Evolutionary conservation across 495 filamentous ascomycete species (phyloP).

Genomic region (Penicillium tannophilum): DNA sequence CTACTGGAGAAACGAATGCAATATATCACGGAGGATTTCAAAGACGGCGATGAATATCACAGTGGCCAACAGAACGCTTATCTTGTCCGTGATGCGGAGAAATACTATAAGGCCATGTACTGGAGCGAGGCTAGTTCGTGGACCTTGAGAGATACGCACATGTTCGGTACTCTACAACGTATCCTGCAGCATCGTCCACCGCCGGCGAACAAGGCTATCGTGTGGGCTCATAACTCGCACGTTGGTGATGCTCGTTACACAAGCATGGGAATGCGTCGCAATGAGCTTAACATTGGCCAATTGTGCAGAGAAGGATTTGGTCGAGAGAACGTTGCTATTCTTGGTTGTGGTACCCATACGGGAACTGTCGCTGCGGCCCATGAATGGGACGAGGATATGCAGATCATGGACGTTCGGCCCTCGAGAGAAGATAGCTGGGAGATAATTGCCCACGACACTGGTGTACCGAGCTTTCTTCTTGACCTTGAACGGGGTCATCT

Average conservation of each 20-base stretch:
- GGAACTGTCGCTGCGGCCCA: constrained; percentile 60
- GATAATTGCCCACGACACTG: constrained; percentile 45
- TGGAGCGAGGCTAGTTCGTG: constrained; percentile 57
- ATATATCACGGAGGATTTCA: constrained; percentile 29
- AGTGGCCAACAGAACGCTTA: constrained; percentile 58
- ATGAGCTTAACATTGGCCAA: constrained; percentile 59
- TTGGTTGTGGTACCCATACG: constrained; percentile 55
- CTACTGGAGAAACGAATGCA: constrained; percentile 49
- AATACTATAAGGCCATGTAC: constrained; percentile 62
- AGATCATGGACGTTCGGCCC: constrained; percentile 51
- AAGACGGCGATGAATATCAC: constrained; percentile 55
- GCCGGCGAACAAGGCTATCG: constrained; percentile 49
- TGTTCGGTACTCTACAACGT: constrained; percentile 57
- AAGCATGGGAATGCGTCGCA: constrained; percentile 52
- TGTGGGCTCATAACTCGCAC: constrained; percentile 65
- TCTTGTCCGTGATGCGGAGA: constrained; percentile 56
- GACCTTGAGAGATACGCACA: constrained; percentile 60
- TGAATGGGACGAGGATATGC: constrained; percentile 60
- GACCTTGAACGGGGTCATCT: constrained; percentile 48
- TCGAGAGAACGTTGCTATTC: constrained; percentile 47
- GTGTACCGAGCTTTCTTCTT: constrained; percentile 48
- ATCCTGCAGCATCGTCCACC: constrained; percentile 45
- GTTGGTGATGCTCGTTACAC: constrained; percentile 61
- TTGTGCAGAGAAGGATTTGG: constrained; percentile 55
- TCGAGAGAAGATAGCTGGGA: constrained; percentile 50